Conservation (phyloP, 2,329 filamentous ascomycete genomes). For the Aspergillus phoenicis region DNA sequence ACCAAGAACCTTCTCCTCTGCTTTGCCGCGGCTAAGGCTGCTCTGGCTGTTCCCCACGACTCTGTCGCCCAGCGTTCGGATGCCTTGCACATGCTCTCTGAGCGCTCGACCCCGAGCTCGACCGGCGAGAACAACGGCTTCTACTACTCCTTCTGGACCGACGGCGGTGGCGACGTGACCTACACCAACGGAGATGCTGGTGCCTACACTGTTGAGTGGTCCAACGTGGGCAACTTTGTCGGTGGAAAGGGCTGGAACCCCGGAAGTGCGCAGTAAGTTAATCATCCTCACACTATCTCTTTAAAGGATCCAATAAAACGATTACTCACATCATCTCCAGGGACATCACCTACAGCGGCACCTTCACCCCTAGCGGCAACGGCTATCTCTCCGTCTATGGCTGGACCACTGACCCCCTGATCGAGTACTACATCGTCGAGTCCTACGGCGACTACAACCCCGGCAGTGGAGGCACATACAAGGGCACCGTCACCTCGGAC, state of each 20-base stretch:
- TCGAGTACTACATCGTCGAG: constrained; percentile 45
- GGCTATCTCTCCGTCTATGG: constrained; percentile 44
- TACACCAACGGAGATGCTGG: constrained; percentile 52
- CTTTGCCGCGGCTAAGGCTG: constrained; percentile 24
- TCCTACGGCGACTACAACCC: constrained; percentile 39
- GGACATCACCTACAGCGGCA: constrained; percentile 34
- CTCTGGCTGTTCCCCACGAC: constrained; percentile 28
- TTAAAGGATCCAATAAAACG: not conserved
- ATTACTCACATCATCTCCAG: constrained; percentile 13
- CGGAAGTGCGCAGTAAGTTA: constrained; percentile 51
- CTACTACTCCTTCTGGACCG: constrained; percentile 56
- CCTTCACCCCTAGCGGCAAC: constrained; percentile 35
- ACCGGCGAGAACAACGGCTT: constrained; percentile 47
- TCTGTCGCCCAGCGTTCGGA: constrained; percentile 16
- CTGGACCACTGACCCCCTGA: constrained; percentile 42
- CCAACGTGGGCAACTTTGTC: constrained; percentile 55
- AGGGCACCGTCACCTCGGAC: constrained; percentile 41
- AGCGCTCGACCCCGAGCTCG: constrained; percentile 28
- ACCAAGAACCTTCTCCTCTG: constrained; percentile 27
- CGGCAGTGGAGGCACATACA: constrained; percentile 27
- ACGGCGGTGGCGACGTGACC: constrained; percentile 46
- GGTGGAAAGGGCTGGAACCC: constrained; percentile 63
- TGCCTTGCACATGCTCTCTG: constrained; percentile 7
- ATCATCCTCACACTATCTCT: not conserved
- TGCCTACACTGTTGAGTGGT: constrained; percentile 52